Conservation (phyloP, 129 eudicot species). For the Flaveria linearis region DNA sequence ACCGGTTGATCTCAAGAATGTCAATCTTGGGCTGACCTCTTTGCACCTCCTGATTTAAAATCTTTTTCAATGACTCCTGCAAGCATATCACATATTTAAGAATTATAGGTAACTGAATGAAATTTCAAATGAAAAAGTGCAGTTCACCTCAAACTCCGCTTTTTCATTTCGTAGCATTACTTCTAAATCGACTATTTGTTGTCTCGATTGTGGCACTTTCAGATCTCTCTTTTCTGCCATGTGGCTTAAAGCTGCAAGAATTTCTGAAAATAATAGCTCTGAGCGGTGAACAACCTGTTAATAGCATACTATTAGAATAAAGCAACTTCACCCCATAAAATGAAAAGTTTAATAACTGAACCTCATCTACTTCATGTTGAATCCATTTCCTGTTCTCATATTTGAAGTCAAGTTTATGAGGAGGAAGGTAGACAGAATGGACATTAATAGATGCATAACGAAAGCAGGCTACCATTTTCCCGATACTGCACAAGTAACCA, state of each 20-base stretch:
- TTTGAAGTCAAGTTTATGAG: conserved; percentile 76
- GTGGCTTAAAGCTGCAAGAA: conserved; percentile 54
- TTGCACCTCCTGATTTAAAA: conserved; percentile 51
- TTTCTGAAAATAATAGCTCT: conserved; percentile 74
- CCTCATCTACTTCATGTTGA: conserved; percentile 83
- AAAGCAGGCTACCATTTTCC: conserved; percentile 98
- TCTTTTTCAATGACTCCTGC: conserved; percentile 64
- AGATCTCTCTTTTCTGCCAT: conserved; percentile 52
- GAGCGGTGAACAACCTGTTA: conserved; percentile 73
- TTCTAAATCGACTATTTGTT: conserved; percentile 63
- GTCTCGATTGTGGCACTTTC: conserved; percentile 47
- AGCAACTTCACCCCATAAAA: conserved; percentile 5
- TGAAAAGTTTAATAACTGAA: conserved; percentile 21
- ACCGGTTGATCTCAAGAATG: conserved; percentile 76
- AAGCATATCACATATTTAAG: conserved; percentile 23
- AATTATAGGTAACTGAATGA: conserved; percentile 2
- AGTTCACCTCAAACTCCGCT: conserved; percentile 70
- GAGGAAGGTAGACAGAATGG: conserved; percentile 94
- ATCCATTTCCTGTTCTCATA: conserved; percentile 81
- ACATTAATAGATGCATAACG: conserved; percentile 98
- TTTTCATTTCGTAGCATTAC: conserved; percentile 70
- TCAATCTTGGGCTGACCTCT: conserved; percentile 65
- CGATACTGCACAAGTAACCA: conserved; percentile 57
- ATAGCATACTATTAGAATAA: conserved; percentile 26
- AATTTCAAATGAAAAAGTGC: neutral